Percentiles rank a stretch among this genome's conserved stretches.
Conservation (phyloP, 106 monocot genomes). For the Phalaenopsis aphrodite region DNA sequence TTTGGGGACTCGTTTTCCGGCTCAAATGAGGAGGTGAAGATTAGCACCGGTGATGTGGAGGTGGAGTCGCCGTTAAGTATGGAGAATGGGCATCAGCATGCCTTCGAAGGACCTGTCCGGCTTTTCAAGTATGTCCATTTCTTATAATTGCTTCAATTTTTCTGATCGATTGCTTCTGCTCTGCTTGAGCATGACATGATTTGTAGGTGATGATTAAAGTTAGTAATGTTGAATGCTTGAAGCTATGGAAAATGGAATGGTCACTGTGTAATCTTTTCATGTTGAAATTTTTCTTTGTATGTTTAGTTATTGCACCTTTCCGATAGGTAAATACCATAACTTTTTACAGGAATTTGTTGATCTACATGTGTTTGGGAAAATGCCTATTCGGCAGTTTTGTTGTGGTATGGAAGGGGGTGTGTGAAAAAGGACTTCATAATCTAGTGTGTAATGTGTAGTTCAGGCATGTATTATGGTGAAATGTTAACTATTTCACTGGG, state of each 20-base stretch:
- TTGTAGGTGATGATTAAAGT: background rate
- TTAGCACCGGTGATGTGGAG: constrained; percentile 11
- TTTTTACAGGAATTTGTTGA: background rate
- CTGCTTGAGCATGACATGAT: background rate
- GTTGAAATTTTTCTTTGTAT: background rate
- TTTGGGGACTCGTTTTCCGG: constrained; percentile 24
- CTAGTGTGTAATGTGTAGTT: background rate
- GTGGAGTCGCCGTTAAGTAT: constrained; percentile 10
- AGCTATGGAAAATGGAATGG: no score
- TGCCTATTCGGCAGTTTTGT: background rate
- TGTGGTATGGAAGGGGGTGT: background rate
- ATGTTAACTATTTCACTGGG: no score
- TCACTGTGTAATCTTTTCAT: background rate
- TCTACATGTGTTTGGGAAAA: background rate
- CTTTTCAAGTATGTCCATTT: constrained; percentile 17
- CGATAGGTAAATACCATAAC: background rate
- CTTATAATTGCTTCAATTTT: background rate
- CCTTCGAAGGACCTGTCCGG: constrained; percentile 1
- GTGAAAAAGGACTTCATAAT: background rate
- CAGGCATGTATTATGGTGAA: background rate
- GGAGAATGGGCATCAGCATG: constrained; percentile 6
- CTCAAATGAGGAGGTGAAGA: constrained; percentile 6
- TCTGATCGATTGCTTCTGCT: background rate
- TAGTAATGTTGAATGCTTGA: no score
- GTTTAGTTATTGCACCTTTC: background rate